Evolutionary conservation across 2,329 filamentous ascomycete genomes (phyloP).

Genomic region (Fusarium xylarioides): DNA sequence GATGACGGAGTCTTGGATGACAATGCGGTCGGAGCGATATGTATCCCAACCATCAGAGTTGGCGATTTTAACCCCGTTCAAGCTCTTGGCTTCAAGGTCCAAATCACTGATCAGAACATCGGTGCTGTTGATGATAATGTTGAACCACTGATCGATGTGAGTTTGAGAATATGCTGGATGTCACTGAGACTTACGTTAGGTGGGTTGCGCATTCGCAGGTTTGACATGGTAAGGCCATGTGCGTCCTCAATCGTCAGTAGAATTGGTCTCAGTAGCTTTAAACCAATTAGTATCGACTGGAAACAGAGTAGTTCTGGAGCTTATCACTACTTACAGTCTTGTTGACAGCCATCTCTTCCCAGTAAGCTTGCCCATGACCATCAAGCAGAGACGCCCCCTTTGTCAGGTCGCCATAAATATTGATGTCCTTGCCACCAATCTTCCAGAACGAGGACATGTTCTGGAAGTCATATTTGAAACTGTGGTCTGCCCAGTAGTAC

Average conservation of each 20-base stretch:
- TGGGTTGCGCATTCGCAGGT: constrained; percentile 68
- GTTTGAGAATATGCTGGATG: accelerated
- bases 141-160: constrained; percentile 49
- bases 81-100: constrained; percentile 59
- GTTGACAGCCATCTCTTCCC: constrained; percentile 34
- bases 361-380: constrained; percentile 40
- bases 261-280: constrained; percentile 37
- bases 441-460: constrained; percentile 61
- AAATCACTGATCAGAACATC: constrained; percentile 72
- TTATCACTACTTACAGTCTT: constrained; percentile 40
- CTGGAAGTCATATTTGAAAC: constrained; percentile 72
- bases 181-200: constrained; percentile 41
- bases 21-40: constrained; percentile 67
- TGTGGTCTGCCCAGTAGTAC: constrained; percentile 72
- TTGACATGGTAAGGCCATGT: constrained; percentile 65
- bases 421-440: constrained; percentile 54
- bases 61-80: constrained; percentile 37
- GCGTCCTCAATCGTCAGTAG: constrained; percentile 34
- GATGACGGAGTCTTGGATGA: constrained; percentile 73
- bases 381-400: constrained; percentile 74
- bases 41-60: constrained; percentile 75
- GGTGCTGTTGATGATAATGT: constrained; percentile 71
- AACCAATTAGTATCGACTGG: not conserved
- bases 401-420: constrained; percentile 72
- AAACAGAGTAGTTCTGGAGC: accelerated